phyloP scores from a whole-genome alignment of 352 stramenopile genomes.

The Phytophthora crassamura region DNA sequence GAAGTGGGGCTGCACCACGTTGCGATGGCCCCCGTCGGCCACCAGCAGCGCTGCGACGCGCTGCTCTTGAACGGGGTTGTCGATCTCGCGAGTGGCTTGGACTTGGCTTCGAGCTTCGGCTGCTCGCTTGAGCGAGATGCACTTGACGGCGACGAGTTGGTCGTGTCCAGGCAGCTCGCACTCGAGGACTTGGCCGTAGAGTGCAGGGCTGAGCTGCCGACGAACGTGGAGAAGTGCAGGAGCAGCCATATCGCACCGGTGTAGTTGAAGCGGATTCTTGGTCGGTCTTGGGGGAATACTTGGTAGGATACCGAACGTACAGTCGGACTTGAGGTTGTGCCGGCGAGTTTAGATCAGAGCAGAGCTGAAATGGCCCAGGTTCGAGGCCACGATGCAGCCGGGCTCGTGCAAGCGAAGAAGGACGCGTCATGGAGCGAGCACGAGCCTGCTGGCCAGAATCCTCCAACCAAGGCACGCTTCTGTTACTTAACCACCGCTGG shows the following conservation, averaged over 20 bases:
- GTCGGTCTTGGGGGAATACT: too few relatives aligned
- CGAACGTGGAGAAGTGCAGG: slow-evolving; percentile 20
- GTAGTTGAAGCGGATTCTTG: too few relatives aligned
- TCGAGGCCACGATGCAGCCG: too few relatives aligned
- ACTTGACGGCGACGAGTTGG: slow-evolving; percentile 38
- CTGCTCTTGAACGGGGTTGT: slow-evolving; percentile 18
- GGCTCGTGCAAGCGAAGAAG: too few relatives aligned
- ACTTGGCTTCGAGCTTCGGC: slow-evolving; percentile 11
- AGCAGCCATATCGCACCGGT: not conserved
- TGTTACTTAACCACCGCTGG: too few relatives aligned
- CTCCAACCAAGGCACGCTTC: too few relatives aligned
- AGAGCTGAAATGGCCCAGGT: too few relatives aligned
- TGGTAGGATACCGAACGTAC: too few relatives aligned
- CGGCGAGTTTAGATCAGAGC: too few relatives aligned
- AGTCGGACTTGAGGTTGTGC: too few relatives aligned
- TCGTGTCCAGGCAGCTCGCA: slow-evolving; percentile 22
- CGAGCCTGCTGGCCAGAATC: too few relatives aligned
- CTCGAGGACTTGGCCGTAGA: slow-evolving; percentile 43
- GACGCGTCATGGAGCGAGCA: too few relatives aligned
- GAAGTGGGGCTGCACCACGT: slow-evolving; percentile 39
- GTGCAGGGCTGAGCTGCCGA: slow-evolving; percentile 21
- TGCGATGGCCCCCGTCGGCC: slow-evolving; percentile 35
- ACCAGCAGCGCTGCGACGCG: slow-evolving; percentile 12
- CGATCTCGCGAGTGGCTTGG: slow-evolving; percentile 5
- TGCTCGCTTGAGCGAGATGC: slow-evolving; percentile 27